phyloP scores from a whole-genome alignment of 2,329 filamentous ascomycete genomes.

The Alternaria sp. region DNA sequence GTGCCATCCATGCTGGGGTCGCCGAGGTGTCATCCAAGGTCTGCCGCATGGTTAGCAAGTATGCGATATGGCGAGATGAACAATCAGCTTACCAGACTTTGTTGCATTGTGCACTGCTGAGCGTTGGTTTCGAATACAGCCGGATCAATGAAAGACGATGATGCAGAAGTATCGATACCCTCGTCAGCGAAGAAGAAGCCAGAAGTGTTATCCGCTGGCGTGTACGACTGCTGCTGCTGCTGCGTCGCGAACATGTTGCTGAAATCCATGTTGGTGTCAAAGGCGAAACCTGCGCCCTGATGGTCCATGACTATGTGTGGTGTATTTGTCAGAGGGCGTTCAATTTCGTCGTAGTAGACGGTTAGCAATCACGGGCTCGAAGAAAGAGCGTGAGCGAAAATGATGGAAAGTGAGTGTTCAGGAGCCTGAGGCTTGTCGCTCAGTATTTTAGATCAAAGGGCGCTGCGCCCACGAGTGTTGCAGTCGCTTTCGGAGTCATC shows the following conservation, averaged over 20 bases:
- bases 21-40: conserved; percentile 44
- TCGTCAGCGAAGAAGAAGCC: conserved; percentile 43
- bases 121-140: conserved; percentile 25
- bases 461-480: conserved; percentile 19
- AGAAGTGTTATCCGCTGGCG: conserved; percentile 41
- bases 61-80: background rate
- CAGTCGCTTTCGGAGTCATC: conserved; percentile 22
- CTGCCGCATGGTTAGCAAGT: conserved; percentile 20
- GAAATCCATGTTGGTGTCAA: conserved; percentile 43
- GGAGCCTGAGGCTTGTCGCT: conserved; percentile 37
- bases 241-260: conserved; percentile 32
- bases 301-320: conserved; percentile 27
- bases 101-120: conserved; percentile 32
- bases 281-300: conserved; percentile 40
- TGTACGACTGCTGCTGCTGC: conserved; percentile 22
- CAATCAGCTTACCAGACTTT: conserved; percentile 36
- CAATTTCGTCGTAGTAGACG: conserved; percentile 10
- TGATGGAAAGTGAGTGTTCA: conserved; percentile 40
- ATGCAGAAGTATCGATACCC: conserved; percentile 40
- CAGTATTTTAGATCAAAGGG: conserved; percentile 35
- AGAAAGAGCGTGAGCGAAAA: conserved; percentile 25
- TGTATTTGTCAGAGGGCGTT: conserved; percentile 29
- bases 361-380: conserved; percentile 29
- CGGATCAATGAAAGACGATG: conserved; percentile 27
- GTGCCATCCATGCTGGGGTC: conserved; percentile 32